These are phyloP conservation scores for Phytophthora syringae DNA, from an alignment of 352 stramenopile species.

Conservation along the genomic window DNA sequence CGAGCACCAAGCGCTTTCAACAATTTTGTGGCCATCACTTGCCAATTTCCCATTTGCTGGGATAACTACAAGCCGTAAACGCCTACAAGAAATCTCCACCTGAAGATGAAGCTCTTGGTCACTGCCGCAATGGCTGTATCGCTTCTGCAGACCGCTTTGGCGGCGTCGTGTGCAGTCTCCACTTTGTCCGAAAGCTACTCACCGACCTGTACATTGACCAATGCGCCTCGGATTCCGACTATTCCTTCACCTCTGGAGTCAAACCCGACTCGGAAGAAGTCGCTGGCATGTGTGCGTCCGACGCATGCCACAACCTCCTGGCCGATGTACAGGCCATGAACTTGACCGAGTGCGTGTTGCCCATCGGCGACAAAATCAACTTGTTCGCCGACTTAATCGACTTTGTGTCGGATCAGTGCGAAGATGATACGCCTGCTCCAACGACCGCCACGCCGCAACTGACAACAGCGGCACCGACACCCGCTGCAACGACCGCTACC, in stretches of 20 bases:
- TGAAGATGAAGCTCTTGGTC: constrained; percentile 36
- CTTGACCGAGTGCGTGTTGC: constrained; percentile 37
- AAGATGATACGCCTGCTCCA: constrained; percentile 7
- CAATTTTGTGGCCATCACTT: constrained; percentile 7
- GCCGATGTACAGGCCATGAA: constrained; percentile 21
- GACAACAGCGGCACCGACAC: constrained; percentile 11
- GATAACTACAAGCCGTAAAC: constrained; percentile 6
- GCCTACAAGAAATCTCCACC: too few relatives aligned
- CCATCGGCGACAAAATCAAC: constrained; percentile 31
- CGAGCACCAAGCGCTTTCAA: not conserved
- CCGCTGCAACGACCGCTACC: constrained; percentile 10
- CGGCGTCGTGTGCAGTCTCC: constrained; percentile 17
- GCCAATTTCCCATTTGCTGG: constrained; percentile 17
- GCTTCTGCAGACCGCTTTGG: constrained; percentile 10
- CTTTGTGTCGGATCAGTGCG: constrained; percentile 30
- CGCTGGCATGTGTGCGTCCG: constrained; percentile 33
- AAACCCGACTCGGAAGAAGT: constrained; percentile 30
- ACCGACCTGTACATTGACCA: constrained; percentile 34
- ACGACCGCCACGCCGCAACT: constrained; percentile 12
- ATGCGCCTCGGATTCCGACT: constrained; percentile 39
- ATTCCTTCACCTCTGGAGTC: constrained; percentile 32
- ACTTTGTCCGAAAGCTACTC: constrained; percentile 30
- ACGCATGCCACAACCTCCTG: constrained; percentile 34
- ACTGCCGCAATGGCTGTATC: constrained; percentile 2
- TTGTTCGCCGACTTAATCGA: constrained; percentile 36